Evolutionary conservation across 352 stramenopile genomes (phyloP).

Genomic region (Pythium sukuiense): DNA sequence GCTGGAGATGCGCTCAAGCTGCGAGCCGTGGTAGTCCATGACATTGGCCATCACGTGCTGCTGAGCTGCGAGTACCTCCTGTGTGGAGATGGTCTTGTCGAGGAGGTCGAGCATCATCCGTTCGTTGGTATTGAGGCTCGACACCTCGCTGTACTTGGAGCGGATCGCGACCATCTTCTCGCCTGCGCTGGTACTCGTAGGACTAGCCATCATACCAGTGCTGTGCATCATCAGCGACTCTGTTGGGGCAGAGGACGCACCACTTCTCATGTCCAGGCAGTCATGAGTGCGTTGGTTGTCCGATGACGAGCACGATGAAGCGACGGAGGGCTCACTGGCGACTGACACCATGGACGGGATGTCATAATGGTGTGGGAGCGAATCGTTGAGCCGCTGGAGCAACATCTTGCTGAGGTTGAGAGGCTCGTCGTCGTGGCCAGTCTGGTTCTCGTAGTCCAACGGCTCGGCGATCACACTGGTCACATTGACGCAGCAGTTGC

Average conservation of each 20-base stretch:
- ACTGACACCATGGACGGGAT: slow-evolving; percentile 9
- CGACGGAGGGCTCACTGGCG: slow-evolving; percentile 2
- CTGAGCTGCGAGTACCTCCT: slow-evolving; percentile 72
- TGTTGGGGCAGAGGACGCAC: slow-evolving; percentile 3
- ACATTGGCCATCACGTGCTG: slow-evolving; percentile 73
- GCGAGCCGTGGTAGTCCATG: slow-evolving; percentile 59
- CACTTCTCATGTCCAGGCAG: background rate
- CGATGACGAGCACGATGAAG: slow-evolving; percentile 8
- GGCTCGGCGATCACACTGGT: slow-evolving; percentile 31
- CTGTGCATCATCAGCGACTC: slow-evolving; percentile 11
- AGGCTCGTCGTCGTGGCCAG: slow-evolving; percentile 11
- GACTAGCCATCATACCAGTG: slow-evolving; percentile 12
- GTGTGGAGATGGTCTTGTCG: slow-evolving; percentile 77
- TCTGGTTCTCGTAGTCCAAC: slow-evolving; percentile 21
- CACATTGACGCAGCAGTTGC: slow-evolving; percentile 29
- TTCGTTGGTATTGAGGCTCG: slow-evolving; percentile 59
- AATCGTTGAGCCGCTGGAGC: slow-evolving; percentile 41
- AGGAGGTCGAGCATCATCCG: slow-evolving; percentile 74
- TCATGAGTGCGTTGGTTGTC: slow-evolving; percentile 23
- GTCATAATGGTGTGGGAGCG: slow-evolving; percentile 25
- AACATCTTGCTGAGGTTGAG: slow-evolving; percentile 56
- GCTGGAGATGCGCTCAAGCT: slow-evolving; percentile 65
- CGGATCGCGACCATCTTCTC: slow-evolving; percentile 20
- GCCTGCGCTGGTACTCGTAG: slow-evolving; percentile 5
- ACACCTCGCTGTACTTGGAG: slow-evolving; percentile 28